These are phyloP conservation scores for Aspergillus panamensis DNA, from an alignment of 495 filamentous ascomycete species.

Conservation along the genomic window DNA sequence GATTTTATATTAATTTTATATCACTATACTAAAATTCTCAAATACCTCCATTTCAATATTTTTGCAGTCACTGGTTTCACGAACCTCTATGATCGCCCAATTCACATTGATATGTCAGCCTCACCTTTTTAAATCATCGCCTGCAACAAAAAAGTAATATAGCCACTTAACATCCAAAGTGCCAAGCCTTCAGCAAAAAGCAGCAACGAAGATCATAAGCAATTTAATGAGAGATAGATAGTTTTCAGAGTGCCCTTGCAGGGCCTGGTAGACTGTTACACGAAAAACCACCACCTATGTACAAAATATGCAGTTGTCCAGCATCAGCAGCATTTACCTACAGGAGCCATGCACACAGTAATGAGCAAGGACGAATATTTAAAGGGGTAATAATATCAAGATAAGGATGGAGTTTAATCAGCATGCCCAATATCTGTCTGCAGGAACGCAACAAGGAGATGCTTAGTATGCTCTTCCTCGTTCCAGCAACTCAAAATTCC, in stretches of 20 bases:
- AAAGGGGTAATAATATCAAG: conserved; percentile 1
- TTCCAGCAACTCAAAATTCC: neutral
- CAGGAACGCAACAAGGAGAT: conserved; percentile 25
- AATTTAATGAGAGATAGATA: neutral
- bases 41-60: too few species aligned
- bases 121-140: neutral
- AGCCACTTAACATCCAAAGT: too few species aligned
- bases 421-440: neutral
- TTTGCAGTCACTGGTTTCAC: neutral
- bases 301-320: neutral
- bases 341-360: neutral
- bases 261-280: neutral
- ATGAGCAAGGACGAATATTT: conserved; percentile 21
- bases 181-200: too few species aligned
- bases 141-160: too few species aligned
- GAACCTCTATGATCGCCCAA: neutral
- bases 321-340: neutral
- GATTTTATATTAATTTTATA: too few species aligned
- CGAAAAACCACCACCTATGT: neutral
- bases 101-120: neutral
- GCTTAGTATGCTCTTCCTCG: neutral
- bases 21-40: too few species aligned
- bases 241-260: conserved; percentile 11
- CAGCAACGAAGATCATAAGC: too few species aligned
- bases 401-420: neutral